Conservation (phyloP, 495 filamentous ascomycete genomes). For the Hypoxylon crocopeplum region DNA sequence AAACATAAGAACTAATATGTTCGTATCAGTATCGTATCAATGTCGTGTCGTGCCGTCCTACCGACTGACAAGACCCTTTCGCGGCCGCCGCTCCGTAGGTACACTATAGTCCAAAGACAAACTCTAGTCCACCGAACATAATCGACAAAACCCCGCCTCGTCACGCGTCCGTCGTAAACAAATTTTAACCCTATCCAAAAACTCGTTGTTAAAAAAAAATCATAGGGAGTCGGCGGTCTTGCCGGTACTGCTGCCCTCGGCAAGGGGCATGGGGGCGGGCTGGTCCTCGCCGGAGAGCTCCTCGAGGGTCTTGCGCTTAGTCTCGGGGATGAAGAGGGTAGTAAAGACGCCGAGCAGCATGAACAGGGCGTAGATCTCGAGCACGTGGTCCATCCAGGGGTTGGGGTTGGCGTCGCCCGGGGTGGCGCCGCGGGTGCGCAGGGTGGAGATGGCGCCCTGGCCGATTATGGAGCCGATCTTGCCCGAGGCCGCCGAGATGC, state of each 20-base stretch:
- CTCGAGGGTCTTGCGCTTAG: slow-evolving; percentile 73
- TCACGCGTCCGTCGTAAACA: too few relatives aligned
- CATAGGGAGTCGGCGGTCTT: slow-evolving; percentile 36
- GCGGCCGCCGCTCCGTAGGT: too few relatives aligned
- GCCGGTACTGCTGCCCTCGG: slow-evolving; percentile 6
- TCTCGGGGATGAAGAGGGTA: slow-evolving; percentile 74
- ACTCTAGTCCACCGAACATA: too few relatives aligned
- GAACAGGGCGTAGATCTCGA: slow-evolving; percentile 82
- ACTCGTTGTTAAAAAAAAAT: not conserved
- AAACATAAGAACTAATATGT: slow-evolving; percentile 13
- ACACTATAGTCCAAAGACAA: too few relatives aligned
- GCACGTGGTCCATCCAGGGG: slow-evolving; percentile 80
- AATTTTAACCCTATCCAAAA: too few relatives aligned
- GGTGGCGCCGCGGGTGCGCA: slow-evolving; percentile 54
- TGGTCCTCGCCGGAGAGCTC: slow-evolving; percentile 61
- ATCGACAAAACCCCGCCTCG: too few relatives aligned
- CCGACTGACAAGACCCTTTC: too few relatives aligned
- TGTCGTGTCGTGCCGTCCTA: too few relatives aligned
- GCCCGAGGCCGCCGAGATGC: slow-evolving; percentile 82
- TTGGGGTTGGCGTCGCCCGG: slow-evolving; percentile 44
- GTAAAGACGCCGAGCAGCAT: slow-evolving; percentile 76
- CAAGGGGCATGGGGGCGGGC: slow-evolving; percentile 8
- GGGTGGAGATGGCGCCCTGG: slow-evolving; percentile 60
- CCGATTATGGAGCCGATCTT: slow-evolving; percentile 81
- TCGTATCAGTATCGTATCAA: slow-evolving; percentile 11